Conservation (phyloP, 129 eudicot species). For the Artemisia annua region DNA sequence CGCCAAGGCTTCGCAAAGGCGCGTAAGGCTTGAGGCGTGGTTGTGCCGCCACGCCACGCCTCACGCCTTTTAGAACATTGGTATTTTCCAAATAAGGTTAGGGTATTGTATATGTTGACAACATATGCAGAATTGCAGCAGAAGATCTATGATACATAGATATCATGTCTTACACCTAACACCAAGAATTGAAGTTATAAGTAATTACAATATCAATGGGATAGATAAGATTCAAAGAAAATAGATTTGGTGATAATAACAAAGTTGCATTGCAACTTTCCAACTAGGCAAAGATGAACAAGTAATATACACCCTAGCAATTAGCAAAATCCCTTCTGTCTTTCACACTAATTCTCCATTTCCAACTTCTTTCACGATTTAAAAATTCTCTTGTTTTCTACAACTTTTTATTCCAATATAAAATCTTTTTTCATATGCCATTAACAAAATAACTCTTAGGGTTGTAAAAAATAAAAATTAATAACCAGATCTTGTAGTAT, state of each 20-base stretch:
- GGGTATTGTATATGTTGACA: neutral
- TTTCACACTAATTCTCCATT: constrained; percentile 36
- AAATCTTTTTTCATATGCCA: neutral
- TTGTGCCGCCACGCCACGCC: too few relatives aligned
- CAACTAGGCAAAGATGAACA: constrained; percentile 31
- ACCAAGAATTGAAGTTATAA: neutral
- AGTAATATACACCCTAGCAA: constrained; percentile 43
- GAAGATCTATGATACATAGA: neutral
- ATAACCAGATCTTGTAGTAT: too few relatives aligned
- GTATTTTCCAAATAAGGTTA: neutral
- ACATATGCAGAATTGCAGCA: neutral
- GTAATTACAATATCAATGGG: neutral
- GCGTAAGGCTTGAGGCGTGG: too few relatives aligned
- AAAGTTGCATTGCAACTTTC: constrained; percentile 17
- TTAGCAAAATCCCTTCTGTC: constrained; percentile 57
- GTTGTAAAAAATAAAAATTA: too few relatives aligned
- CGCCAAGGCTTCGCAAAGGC: too few relatives aligned
- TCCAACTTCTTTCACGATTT: constrained; percentile 23
- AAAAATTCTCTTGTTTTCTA: constrained; percentile 15
- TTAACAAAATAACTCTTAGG: too few relatives aligned
- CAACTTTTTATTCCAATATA: neutral
- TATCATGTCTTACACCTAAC: neutral
- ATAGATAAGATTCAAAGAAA: neutral
- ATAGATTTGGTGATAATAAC: constrained; percentile 18
- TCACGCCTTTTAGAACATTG: too few relatives aligned